Percentiles rank a stretch among this genome's conserved stretches.
Conservation (phyloP, 805 yeast genomes). For the Pichia manshurica region DNA sequence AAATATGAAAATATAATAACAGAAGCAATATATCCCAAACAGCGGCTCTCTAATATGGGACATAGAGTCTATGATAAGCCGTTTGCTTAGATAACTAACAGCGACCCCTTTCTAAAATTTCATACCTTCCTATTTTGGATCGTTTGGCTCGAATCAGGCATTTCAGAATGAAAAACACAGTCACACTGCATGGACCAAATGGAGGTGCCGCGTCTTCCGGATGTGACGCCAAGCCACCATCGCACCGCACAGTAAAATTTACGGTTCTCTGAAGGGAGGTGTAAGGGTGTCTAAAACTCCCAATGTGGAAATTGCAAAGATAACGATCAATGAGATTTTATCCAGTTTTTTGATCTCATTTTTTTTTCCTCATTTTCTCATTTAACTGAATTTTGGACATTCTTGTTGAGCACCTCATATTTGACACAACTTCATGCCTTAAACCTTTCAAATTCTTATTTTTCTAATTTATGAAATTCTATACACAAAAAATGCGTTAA, state of each 20-base stretch:
- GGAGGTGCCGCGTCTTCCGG: background rate
- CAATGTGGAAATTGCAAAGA: conserved; percentile 5
- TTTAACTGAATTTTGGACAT: too few relatives aligned
- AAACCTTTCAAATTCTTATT: too few relatives aligned
- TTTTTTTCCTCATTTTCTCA: background rate
- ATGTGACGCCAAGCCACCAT: background rate
- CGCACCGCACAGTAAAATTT: background rate
- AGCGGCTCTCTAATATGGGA: background rate
- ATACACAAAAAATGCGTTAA: too few relatives aligned
- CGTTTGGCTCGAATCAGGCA: too few relatives aligned
- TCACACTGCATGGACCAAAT: background rate
- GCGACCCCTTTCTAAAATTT: background rate
- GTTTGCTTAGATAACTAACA: conserved; percentile 2
- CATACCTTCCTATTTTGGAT: conserved; percentile 4
- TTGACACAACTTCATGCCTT: too few relatives aligned
- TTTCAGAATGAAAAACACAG: background rate
- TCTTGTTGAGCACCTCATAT: too few relatives aligned
- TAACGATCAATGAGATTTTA: background rate
- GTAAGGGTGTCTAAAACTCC: background rate
- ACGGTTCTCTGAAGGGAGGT: background rate
- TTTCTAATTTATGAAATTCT: too few relatives aligned
- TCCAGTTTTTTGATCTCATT: background rate
- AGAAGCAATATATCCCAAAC: background rate
- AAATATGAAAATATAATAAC: background rate
- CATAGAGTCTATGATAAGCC: conserved; percentile 3